Percentiles rank a stretch among this genome's conserved stretches.
phyloP scores from a whole-genome alignment of 192 early-diverging fungal genomes.

The Coemansia sp. region DNA sequence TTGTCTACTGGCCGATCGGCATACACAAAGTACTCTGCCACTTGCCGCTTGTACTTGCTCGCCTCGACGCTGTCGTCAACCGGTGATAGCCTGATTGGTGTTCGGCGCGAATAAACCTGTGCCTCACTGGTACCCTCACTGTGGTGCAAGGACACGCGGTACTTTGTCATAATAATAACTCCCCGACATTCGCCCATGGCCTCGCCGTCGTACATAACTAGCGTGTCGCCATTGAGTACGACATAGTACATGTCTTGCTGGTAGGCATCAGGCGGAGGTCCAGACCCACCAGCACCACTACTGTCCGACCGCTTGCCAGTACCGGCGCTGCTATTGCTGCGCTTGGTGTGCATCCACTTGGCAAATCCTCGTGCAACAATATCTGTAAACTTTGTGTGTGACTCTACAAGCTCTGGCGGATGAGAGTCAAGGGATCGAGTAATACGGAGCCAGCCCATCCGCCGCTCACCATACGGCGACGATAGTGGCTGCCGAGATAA shows the following conservation, averaged over 20 bases:
- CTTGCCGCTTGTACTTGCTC: slow-evolving; percentile 28
- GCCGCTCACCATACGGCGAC: slow-evolving; percentile 45
- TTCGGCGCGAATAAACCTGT: slow-evolving; percentile 65
- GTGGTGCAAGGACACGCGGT: slow-evolving; percentile 63
- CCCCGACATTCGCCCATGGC: slow-evolving; percentile 75
- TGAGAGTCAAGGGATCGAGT: slow-evolving; percentile 32
- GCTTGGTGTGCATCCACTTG: slow-evolving; percentile 43
- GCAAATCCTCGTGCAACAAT: slow-evolving; percentile 47
- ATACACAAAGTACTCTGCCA: slow-evolving; percentile 61
- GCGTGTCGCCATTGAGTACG: slow-evolving; percentile 76
- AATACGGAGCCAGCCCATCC: slow-evolving; percentile 54
- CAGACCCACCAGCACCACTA: slow-evolving; percentile 14
- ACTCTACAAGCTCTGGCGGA: slow-evolving; percentile 22
- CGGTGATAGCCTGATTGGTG: slow-evolving; percentile 56
- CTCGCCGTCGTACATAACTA: slow-evolving; percentile 85
- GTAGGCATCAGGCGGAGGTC: slow-evolving; percentile 14
- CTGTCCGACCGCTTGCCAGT: slow-evolving; percentile 31
- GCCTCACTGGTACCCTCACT: slow-evolving; percentile 58
- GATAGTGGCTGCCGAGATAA: neutral
- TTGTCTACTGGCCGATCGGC: slow-evolving; percentile 71
- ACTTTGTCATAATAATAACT: slow-evolving; percentile 73
- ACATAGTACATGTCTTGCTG: slow-evolving; percentile 65
- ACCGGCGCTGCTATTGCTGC: slow-evolving; percentile 7
- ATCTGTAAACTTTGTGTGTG: slow-evolving; percentile 32
- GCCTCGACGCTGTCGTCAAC: slow-evolving; percentile 20